Percentiles rank a stretch among this genome's conserved stretches.
Conservation (phyloP, 768 basidiomycete species). For the Neoboletus brunneissimus region DNA sequence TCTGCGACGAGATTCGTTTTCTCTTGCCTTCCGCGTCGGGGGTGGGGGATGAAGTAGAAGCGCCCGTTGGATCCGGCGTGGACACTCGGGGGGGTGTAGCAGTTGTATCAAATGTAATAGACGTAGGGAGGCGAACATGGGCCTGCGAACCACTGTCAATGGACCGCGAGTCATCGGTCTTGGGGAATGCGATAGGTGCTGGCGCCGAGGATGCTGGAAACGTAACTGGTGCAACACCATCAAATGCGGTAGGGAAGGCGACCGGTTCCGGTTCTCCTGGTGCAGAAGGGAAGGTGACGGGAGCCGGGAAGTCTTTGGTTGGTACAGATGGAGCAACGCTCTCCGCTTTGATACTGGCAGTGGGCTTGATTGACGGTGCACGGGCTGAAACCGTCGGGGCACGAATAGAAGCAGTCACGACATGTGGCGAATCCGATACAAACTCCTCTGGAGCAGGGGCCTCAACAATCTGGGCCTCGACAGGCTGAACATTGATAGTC, state of each 20-base stretch:
- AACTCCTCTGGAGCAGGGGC: conserved; percentile 12
- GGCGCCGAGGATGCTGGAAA: conserved; percentile 37
- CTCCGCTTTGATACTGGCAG: conserved; percentile 20
- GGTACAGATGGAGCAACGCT: conserved; percentile 30
- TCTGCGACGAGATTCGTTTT: conserved; percentile 80
- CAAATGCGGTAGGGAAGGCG: conserved; percentile 9
- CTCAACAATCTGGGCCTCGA: conserved; percentile 15
- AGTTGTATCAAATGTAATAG: conserved; percentile 62
- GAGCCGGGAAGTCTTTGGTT: conserved; percentile 24
- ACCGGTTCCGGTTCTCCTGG: conserved; percentile 8
- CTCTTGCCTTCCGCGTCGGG: conserved; percentile 72
- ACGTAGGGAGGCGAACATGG: conserved; percentile 27
- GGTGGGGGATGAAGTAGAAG: conserved; percentile 59
- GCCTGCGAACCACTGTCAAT: conserved; percentile 28
- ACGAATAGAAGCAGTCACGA: conserved; percentile 11
- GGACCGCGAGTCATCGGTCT: conserved; percentile 34
- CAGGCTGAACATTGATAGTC: conserved; percentile 16
- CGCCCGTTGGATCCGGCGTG: conserved; percentile 65
- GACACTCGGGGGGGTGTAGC: conserved; percentile 61
- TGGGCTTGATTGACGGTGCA: conserved; percentile 23
- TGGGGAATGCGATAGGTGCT: conserved; percentile 42
- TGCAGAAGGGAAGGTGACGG: conserved; percentile 34
- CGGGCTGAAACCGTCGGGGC: conserved; percentile 18
- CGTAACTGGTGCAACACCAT: conserved; percentile 25
- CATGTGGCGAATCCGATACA: conserved; percentile 17